Base-by-base conservation (phyloP, 2,329 filamentous ascomycete genomes). In the Colletotrichum horii region DNA sequence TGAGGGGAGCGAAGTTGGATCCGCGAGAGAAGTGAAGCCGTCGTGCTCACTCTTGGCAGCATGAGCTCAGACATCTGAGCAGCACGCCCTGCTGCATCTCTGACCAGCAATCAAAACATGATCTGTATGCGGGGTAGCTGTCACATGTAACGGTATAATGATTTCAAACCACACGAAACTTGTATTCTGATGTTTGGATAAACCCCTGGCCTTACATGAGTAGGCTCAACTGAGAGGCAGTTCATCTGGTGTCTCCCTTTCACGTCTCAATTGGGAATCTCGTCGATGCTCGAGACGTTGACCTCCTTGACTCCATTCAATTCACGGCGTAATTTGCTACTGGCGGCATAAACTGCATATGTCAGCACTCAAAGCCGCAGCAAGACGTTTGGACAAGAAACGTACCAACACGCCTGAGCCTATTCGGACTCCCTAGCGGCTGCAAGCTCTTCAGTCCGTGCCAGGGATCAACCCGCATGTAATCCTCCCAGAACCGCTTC, bases 401-500 rank as follows among this genome's bases (percentile, higher is more conserved):
- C 11, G 0, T 52, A 70, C 43, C 26, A 32, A 55, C 28, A 1
- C 66, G 61, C 32, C 28, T 62, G 19, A 87, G 78, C 66, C 85
- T 78, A 66, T 87, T 87, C 3, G 83, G 76, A 24, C 82, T 8
- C 83, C 85, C 76, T 8, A 61, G 58, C 58, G 58, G 28, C 58
- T 86, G 83, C 22, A 86, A 80, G n/a, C 76, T 81, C 77, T 84
- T 83, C 74, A 87, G 79, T 4, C 85, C 85, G 79, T 83, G 80
- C 84, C 84, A 88, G 8, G 84, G 84, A 79, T 88, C 83, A 15
- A 87, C 71, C 58, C 83, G 80, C 80, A 87, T 83, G 65, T 86
- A 82, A 75, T 87, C 84, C 66, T 88, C 85, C 85, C 83, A 87
- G 69, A 87, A 87, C 1, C 79, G 80, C 80, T 85, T 85, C 26